Evolutionary conservation across 768 basidiomycete genomes (phyloP).

Genomic region (Trichaptum fuscoviolaceum): DNA sequence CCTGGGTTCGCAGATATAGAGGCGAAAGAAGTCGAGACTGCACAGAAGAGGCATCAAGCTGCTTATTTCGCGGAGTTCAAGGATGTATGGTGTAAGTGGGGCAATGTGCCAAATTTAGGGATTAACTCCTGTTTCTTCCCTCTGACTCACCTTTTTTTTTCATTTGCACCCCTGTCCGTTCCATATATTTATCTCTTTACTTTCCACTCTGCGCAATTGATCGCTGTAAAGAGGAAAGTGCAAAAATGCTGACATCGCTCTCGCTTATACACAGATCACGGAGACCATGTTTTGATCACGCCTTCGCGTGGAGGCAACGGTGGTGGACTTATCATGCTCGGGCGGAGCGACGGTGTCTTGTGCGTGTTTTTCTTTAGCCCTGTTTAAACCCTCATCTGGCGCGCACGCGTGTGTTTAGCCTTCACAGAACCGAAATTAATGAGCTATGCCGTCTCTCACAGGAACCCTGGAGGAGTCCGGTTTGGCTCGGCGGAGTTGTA

Average conservation of each 20-base stretch:
- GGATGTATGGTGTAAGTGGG: constrained; percentile 67
- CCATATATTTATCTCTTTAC: not conserved
- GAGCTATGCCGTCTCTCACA: constrained; percentile 17
- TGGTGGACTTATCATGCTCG: constrained; percentile 78
- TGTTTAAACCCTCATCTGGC: constrained; percentile 3
- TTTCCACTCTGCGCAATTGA: not conserved
- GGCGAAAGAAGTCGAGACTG: constrained; percentile 42
- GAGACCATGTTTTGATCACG: constrained; percentile 70
- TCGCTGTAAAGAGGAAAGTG: not conserved
- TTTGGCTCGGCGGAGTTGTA: constrained; percentile 81
- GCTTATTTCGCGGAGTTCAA: constrained; percentile 68
- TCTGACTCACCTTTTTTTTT: not conserved
- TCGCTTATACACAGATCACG: constrained; percentile 45
- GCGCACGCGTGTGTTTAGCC: constrained; percentile 1
- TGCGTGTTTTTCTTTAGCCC: constrained; percentile 31
- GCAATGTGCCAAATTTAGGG: not conserved
- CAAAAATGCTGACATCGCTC: not conserved
- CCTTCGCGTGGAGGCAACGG: constrained; percentile 60
- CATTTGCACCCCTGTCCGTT: not conserved
- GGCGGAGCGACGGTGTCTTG: constrained; percentile 78
- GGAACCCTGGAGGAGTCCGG: constrained; percentile 78
- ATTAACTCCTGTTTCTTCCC: constrained; percentile 9
- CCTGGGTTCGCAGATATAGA: constrained; percentile 53
- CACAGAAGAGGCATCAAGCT: constrained; percentile 52
- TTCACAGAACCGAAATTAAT: not conserved